Evolutionary conservation across 1,284 basidiomycete genomes (phyloP).

Genomic region (Rhodotorula sp.): DNA sequence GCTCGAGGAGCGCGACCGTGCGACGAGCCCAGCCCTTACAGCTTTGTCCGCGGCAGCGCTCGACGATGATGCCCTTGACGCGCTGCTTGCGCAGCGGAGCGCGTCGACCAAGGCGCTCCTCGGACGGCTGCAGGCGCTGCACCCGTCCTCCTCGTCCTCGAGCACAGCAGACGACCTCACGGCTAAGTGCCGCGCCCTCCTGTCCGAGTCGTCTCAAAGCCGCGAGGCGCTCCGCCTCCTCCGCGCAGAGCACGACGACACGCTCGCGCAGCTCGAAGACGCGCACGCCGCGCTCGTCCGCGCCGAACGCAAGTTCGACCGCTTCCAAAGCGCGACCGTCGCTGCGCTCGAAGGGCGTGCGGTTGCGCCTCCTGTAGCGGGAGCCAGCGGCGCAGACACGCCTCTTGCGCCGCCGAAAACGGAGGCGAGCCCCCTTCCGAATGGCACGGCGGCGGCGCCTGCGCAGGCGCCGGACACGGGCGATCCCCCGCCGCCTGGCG

Average conservation of each 20-base stretch:
- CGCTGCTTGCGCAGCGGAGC: slow-evolving; percentile 27
- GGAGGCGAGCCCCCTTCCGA: background rate
- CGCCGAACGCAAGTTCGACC: slow-evolving; percentile 46
- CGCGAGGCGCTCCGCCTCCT: slow-evolving; percentile 39
- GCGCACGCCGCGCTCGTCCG: slow-evolving; percentile 39
- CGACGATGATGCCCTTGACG: slow-evolving; percentile 30
- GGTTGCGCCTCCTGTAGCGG: background rate
- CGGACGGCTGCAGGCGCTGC: slow-evolving; percentile 23
- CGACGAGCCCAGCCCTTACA: slow-evolving; percentile 12
- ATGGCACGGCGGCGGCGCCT: background rate
- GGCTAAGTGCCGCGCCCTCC: slow-evolving; percentile 25
- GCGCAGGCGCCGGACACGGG: background rate
- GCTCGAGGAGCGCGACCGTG: background rate
- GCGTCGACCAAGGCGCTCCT: slow-evolving; percentile 32
- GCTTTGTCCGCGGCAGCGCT: slow-evolving; percentile 18
- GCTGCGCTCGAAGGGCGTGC: slow-evolving; percentile 41
- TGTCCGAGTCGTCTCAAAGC: slow-evolving; percentile 27
- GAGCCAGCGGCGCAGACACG: background rate
- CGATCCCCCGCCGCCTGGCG: background rate
- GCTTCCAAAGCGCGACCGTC: slow-evolving; percentile 43
- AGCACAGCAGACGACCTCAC: slow-evolving; percentile 25
- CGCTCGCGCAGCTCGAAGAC: slow-evolving; percentile 41
- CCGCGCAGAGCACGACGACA: slow-evolving; percentile 38
- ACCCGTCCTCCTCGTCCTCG: background rate
- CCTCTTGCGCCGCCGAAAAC: too few relatives aligned